Evolutionary conservation across 257 asterid species (phyloP), one percentile per base, ranked within the genome.

Genomic region (Solanum pennellii): DNA sequence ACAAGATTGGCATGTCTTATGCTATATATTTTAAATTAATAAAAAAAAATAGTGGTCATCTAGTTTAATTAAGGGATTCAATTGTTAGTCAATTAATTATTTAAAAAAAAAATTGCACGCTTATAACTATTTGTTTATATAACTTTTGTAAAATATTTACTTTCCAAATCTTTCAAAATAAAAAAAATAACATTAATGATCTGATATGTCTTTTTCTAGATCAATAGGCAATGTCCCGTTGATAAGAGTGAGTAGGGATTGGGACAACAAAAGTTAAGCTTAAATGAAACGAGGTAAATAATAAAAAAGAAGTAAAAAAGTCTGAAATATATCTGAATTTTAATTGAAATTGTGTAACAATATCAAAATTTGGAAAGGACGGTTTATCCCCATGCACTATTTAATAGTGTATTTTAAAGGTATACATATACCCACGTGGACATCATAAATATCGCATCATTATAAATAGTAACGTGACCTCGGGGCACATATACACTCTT

Each of bases 401-500:
- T 37, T 37, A 5, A 5, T 37, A 37, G 39, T 37, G 7, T 37
- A 6, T 5, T 37, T 37, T 37, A 1, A 37, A 37, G 7, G 39
- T 37, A 37, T 37, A 1, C 0, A 39, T 39, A 3, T 39, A 9
- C 0, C 0, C 10, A 39, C 0, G 9, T 7, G 42, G 3, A 39
- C 10, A 39, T 39, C 2, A 39, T 39, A 39, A 39, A 7, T 39
- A 39, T 39, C 9, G 9, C 0, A 7, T 39, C 42, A 39, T 39
- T 39, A 39, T 6, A 39, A 39, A 39, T 39, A 39, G 9, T 7
- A 7, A 39, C 9, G 10, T 39, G 42, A 1, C 9, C 42, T 7
- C 10, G 42, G 9, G 42, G 0, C 10, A 39, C 42, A 39, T 39
- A 39, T 39, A 39, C 2, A 39, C 9, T 6, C 7, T 39, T 39